Evolutionary conservation across 257 asterid species (phyloP), one percentile per base, ranked within the genome.

Genomic region (Eucommia ulmoides): DNA sequence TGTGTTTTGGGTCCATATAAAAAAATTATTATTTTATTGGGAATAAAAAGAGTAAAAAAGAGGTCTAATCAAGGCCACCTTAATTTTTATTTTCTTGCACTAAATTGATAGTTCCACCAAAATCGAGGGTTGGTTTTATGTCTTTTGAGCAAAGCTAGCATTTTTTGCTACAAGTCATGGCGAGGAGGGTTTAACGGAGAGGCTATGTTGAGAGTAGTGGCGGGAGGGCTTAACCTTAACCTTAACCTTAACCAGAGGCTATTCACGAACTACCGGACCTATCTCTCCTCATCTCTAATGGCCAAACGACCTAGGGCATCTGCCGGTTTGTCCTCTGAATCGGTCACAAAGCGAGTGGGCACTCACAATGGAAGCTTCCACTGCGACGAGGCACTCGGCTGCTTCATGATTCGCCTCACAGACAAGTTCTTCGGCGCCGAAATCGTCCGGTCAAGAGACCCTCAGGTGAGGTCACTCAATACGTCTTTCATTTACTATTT

Each of bases 361-460:
- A 88, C 97, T 21, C 95, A 88, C 78, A 71, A 83, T 49, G 95
- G 97, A n/a, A 83, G 93, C 76, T 84, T 88, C 70, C 95, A 84
- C 74, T 88, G 97, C 56, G 97, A 88, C 66, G 97, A 88, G 64
- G 97, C 88, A 66, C 93, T 84, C 10, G 97, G 93, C 50, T 84
- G 97, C 82, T 88, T 81, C 69, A 83, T 88, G 92, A 84, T 88
- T 60, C 95, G 97, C 58, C 95, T 81, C 52, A 79, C 95, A 3
- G 54, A 71, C 17, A 77, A 66, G 58, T 84, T 84, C 58, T 55
- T 63, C 51, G 73, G 77, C 14, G 97, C 95, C 58, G 77, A 68
- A 42, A 62, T 88, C 62, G 77, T 88, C 65, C 94, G 97, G 53
- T 58, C 88, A 42, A 93, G 97, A 49, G 97, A 88, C 53, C 65